Evolutionary conservation across 768 basidiomycete genomes (phyloP), one percentile per base, ranked within the genome.

Genomic region (Suillus cothurnatus): DNA sequence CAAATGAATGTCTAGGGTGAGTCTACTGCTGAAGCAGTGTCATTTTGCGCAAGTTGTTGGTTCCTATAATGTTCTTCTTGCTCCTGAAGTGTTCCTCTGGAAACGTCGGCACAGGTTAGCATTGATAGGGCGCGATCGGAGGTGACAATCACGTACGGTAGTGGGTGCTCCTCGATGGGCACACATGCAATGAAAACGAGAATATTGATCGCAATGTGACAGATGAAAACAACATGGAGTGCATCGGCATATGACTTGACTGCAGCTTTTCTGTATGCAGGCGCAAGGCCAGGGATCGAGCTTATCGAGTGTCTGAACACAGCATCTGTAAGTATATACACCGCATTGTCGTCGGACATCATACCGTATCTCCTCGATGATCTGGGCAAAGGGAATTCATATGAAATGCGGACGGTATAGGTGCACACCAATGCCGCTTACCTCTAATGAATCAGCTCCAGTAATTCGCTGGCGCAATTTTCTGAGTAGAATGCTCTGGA

Each of bases 141-240:
- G 41, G 64, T 41, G 41, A 32, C 12, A n/a, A n/a, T 55, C 53
- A 66, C 68, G 62, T 63, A 76, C 74, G 90, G 87, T 72, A 91
- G 74, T 38, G 81, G 78, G 72, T 87, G 88, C 73, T 92, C 92
- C 78, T 92, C 85, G 59, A 95, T 92, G 8, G 91, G 89, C 68
- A 93, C 71, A 73, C 86, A 88, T 52, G 85, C 82, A 65, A 94
- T 77, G 73, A 94, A 85, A 47, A 84, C 83, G 65, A 92, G 72
- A 72, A 92, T 68, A 68, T 88, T 89, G 68, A 90, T 79, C 36
- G 83, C 88, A 61, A 84, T 81, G 72, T 94, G 93, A 71, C 88
- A 89, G 65, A 93, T 87, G 81, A 95, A 96, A 66, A 94, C 92
- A 68, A 87, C 87, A 72, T 85, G 88, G 71, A 95, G 81, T 65